Conservation (phyloP, 2,329 filamentous ascomycete species). For the Macrophomina pseudophaseolina region DNA sequence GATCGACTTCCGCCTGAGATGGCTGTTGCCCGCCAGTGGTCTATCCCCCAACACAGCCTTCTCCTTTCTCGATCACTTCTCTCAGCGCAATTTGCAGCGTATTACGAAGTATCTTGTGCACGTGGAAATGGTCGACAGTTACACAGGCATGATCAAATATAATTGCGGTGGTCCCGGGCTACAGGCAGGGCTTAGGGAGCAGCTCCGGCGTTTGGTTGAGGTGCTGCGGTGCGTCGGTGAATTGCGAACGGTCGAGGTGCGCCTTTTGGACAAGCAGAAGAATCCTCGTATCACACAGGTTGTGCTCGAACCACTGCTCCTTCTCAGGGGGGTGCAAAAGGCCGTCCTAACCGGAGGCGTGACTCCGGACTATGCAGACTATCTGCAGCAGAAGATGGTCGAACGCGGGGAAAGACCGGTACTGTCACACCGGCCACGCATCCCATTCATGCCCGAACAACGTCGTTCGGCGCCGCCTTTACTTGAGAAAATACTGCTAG, state of each 20-base stretch:
- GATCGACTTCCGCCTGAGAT: slow-evolving; percentile 53
- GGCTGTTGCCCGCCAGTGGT: slow-evolving; percentile 47
- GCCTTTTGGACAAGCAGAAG: slow-evolving; percentile 42
- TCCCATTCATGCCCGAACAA: slow-evolving; percentile 23
- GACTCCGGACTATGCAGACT: slow-evolving; percentile 42
- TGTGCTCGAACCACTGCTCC: slow-evolving; percentile 50
- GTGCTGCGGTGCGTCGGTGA: slow-evolving; percentile 37
- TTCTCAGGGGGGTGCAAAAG: slow-evolving; percentile 43
- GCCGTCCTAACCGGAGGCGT: slow-evolving; percentile 46
- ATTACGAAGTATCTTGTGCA: slow-evolving; percentile 51
- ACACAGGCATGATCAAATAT: slow-evolving; percentile 59
- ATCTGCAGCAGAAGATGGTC: slow-evolving; percentile 42
- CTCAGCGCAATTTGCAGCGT: slow-evolving; percentile 46
- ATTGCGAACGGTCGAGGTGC: slow-evolving; percentile 38
- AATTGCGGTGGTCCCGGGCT: slow-evolving; percentile 54
- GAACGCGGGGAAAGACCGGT: slow-evolving; percentile 26
- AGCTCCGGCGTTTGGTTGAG: slow-evolving; percentile 49
- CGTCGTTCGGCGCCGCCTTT: slow-evolving; percentile 22
- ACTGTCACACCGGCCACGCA: slow-evolving; percentile 15
- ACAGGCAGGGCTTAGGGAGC: slow-evolving; percentile 47
- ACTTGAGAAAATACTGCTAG: slow-evolving; percentile 27
- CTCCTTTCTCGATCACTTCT: slow-evolving; percentile 50
- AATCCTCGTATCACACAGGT: slow-evolving; percentile 45
- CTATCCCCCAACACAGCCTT: slow-evolving; percentile 48
- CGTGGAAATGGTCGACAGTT: slow-evolving; percentile 55